Evolutionary conservation across 2,329 filamentous ascomycete species (phyloP).

Genomic region (Aureobasidium leucospermi): DNA sequence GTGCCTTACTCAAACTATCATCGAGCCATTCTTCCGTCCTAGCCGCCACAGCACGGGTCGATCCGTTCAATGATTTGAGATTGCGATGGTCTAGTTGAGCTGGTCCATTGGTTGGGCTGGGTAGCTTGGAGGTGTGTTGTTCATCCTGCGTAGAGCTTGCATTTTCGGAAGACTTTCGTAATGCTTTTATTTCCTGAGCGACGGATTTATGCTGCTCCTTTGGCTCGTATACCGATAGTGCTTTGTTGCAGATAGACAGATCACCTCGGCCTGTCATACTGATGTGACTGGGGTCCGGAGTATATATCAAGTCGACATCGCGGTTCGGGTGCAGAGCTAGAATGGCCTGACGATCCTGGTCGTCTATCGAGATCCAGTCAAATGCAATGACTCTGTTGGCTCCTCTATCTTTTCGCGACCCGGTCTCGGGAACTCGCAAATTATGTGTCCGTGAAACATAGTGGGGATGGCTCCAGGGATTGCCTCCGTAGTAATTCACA

Average conservation of each 20-base stretch:
- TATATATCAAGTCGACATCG: conserved; percentile 42
- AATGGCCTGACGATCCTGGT: conserved; percentile 42
- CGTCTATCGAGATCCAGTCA: conserved; percentile 49
- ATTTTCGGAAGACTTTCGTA: background rate
- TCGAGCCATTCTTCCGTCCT: conserved; percentile 13
- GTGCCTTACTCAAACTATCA: background rate
- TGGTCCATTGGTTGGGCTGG: background rate
- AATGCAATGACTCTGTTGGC: conserved; percentile 47
- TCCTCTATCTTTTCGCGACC: conserved; percentile 38
- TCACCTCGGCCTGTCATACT: conserved; percentile 39
- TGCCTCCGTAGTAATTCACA: conserved; percentile 25
- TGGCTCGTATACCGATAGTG: conserved; percentile 10
- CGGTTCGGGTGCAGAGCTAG: conserved; percentile 48
- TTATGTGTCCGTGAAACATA: conserved; percentile 39
- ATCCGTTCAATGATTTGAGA: conserved; percentile 7
- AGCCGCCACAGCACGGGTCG: background rate
- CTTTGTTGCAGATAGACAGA: conserved; percentile 21
- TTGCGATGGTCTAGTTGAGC: conserved; percentile 4
- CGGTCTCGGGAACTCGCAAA: conserved; percentile 39
- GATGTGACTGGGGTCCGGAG: conserved; percentile 37
- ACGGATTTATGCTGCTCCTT: background rate
- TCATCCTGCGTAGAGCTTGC: background rate
- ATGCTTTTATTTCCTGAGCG: conserved; percentile 13
- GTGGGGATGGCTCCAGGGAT: conserved; percentile 35
- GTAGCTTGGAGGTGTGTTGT: background rate